phyloP scores from a whole-genome alignment of 129 eudicot genomes.

The Lactuca saligna region DNA sequence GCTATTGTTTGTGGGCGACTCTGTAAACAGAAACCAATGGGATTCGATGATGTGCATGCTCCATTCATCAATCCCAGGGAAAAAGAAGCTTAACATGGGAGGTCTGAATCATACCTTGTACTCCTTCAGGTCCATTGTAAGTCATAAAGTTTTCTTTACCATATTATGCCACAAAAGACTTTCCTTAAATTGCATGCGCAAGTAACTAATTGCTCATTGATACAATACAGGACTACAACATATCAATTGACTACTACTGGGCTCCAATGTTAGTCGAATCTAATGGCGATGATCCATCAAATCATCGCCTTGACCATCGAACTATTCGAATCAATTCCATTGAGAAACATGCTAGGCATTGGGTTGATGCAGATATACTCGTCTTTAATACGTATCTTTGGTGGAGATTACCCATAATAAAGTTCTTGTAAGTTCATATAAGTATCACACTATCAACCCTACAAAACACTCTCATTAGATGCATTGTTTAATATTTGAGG shows the following conservation, averaged over 20 bases:
- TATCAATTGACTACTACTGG: slow-evolving; percentile 61
- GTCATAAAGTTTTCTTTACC: slow-evolving; percentile 5
- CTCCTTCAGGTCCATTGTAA: slow-evolving; percentile 48
- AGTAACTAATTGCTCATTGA: background rate
- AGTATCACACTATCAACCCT: too few relatives aligned
- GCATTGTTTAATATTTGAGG: slow-evolving; percentile 4
- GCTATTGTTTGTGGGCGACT: slow-evolving; percentile 76
- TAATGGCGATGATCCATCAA: slow-evolving; percentile 59
- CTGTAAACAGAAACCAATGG: slow-evolving; percentile 78
- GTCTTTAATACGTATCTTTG: slow-evolving; percentile 64
- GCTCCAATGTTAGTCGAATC: slow-evolving; percentile 72
- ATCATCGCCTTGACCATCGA: slow-evolving; percentile 51
- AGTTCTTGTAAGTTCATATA: slow-evolving; percentile 50
- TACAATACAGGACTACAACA: slow-evolving; percentile 54
- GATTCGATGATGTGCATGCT: slow-evolving; percentile 74
- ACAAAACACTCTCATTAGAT: background rate
- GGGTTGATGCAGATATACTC: slow-evolving; percentile 57
- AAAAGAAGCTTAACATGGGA: slow-evolving; percentile 32
- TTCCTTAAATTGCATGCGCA: background rate
- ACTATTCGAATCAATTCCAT: slow-evolving; percentile 50
- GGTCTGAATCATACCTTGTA: slow-evolving; percentile 50
- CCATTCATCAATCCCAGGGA: slow-evolving; percentile 44
- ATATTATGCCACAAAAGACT: background rate
- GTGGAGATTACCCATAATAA: slow-evolving; percentile 57
- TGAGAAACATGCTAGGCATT: slow-evolving; percentile 59